A percentile compares a stretch with the other conserved stretches of the same genome.
phyloP scores from a whole-genome alignment of 306 rosid species.

The Begonia peltatifolia region DNA sequence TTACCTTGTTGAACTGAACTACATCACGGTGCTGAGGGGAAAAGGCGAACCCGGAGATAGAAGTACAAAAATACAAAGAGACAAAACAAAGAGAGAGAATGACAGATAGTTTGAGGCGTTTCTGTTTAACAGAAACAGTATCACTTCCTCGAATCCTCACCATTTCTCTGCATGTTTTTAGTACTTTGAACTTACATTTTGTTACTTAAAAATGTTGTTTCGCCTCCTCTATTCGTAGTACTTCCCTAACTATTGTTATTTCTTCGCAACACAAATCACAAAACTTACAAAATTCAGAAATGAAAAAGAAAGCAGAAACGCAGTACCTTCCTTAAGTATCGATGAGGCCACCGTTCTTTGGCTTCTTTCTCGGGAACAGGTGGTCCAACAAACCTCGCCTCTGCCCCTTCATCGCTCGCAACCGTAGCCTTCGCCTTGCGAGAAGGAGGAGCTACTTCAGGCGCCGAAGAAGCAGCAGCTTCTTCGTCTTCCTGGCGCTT shows the following conservation, averaged over 20 bases:
- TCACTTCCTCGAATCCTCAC: no score
- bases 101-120: no score
- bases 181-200: background rate
- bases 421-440: background rate
- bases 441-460: background rate
- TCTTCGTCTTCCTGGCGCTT: constrained; percentile 4
- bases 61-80: no score
- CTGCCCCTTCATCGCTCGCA: background rate
- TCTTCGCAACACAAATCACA: background rate
- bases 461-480: background rate
- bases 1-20: no score
- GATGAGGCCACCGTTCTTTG: constrained; percentile 36
- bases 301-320: background rate
- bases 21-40: no score
- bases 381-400: constrained; percentile 19
- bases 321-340: constrained; percentile 27
- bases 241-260: background rate
- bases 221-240: no score
- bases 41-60: no score
- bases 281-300: constrained; percentile 2
- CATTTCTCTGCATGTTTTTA: background rate
- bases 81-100: no score
- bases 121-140: no score
- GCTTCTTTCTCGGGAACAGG: constrained; percentile 29
- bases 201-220: background rate